Evolutionary conservation across 768 basidiomycete species (phyloP).

Genomic region (Guyanaporus albipodus): DNA sequence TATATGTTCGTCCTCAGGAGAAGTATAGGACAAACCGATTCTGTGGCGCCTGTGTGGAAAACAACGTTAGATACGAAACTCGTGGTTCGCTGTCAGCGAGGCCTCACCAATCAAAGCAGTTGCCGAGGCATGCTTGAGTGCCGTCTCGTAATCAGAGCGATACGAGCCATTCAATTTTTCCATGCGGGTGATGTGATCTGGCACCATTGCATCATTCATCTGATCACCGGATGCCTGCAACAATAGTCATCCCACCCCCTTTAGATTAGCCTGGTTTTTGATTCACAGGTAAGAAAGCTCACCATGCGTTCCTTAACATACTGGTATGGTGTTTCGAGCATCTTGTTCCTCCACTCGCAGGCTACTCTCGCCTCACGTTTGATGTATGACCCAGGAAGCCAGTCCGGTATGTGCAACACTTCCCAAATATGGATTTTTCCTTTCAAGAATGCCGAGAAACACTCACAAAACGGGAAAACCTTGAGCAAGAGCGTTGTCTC

Average conservation of each 20-base stretch:
- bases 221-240: slow-evolving; percentile 8
- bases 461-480: slow-evolving; percentile 19
- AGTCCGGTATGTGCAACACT: slow-evolving; percentile 29
- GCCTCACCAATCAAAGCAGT: slow-evolving; percentile 17
- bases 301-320: slow-evolving; percentile 9
- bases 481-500: slow-evolving; percentile 15
- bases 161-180: slow-evolving; percentile 2
- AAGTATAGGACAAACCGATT: slow-evolving; percentile 8
- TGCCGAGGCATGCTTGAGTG: slow-evolving; percentile 11
- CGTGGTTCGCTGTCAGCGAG: no score
- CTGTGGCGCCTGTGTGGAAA: slow-evolving; percentile 12
- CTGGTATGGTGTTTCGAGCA: slow-evolving; percentile 16
- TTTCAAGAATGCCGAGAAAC: background rate
- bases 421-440: background rate
- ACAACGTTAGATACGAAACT: no score
- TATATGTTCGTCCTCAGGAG: background rate
- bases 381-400: slow-evolving; percentile 20
- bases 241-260: background rate
- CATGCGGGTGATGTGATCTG: slow-evolving; percentile 10
- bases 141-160: slow-evolving; percentile 9
- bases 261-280: no score
- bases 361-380: slow-evolving; percentile 10
- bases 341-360: slow-evolving; percentile 3
- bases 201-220: slow-evolving; percentile 10
- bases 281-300: background rate